phyloP scores from a whole-genome alignment of 305 asterid genomes.

The Fraxinus platypoda region DNA sequence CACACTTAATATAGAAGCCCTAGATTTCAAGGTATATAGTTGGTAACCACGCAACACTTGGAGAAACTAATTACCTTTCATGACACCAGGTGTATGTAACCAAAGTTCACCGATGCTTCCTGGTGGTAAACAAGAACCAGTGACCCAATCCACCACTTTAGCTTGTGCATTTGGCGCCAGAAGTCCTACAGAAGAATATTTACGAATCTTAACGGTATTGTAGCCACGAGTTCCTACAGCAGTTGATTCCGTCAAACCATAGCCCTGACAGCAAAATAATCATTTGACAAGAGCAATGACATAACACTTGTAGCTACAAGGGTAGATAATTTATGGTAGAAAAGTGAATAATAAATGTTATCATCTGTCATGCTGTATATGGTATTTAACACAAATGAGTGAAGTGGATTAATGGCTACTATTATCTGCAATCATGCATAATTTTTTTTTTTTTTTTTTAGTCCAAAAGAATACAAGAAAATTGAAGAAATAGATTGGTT shows the following conservation, averaged over 20 bases:
- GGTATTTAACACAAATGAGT: not conserved
- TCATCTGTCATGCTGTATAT: not conserved
- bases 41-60: not conserved
- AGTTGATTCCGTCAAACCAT: constrained; percentile 84
- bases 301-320: not conserved
- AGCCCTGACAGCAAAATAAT: constrained; percentile 51
- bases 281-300: not conserved
- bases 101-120: constrained; percentile 65
- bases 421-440: not conserved
- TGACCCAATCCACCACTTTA: constrained; percentile 67
- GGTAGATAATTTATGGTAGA: not conserved
- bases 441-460: not conserved
- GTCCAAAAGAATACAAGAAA: not conserved
- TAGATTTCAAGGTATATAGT: not conserved
- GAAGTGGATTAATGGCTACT: not conserved
- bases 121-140: constrained; percentile 57
- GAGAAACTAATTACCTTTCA: constrained; percentile 48
- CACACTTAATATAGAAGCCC: no score
- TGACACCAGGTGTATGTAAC: constrained; percentile 57
- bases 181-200: constrained; percentile 59
- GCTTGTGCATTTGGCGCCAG: constrained; percentile 65
- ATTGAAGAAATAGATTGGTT: not conserved
- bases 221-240: constrained; percentile 78
- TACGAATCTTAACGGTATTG: constrained; percentile 38
- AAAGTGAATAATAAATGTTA: not conserved